phyloP scores from a whole-genome alignment of 2,329 filamentous ascomycete genomes.

The Teratosphaeriaceae sp. region DNA sequence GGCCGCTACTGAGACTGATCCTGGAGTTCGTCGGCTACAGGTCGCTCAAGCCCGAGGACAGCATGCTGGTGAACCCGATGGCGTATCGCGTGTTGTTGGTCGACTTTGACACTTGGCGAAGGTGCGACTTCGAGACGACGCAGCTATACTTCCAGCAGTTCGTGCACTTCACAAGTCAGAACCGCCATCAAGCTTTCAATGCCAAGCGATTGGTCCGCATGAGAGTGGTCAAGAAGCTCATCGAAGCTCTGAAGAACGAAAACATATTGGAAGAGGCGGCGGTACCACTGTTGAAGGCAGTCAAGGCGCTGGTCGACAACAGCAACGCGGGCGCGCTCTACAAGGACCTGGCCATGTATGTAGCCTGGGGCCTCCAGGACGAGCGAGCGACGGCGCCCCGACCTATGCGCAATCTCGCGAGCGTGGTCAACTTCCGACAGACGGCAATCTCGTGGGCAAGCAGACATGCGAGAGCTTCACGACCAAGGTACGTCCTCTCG shows the following conservation, averaged over 20 bases:
- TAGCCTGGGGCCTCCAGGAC: conserved; percentile 84
- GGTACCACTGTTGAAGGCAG: conserved; percentile 68
- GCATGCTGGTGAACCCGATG: conserved; percentile 90
- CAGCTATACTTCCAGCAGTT: conserved; percentile 93
- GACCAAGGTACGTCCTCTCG: conserved; percentile 10
- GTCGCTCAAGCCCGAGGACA: conserved; percentile 69
- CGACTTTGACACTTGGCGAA: conserved; percentile 89
- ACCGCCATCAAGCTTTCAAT: conserved; percentile 90
- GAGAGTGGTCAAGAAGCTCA: conserved; percentile 82
- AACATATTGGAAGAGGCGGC: conserved; percentile 65
- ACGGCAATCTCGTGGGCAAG: conserved; percentile 24
- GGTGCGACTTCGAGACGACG: conserved; percentile 68
- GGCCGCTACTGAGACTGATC: conserved; percentile 65
- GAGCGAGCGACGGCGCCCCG: conserved; percentile 33
- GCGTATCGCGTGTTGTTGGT: conserved; percentile 89
- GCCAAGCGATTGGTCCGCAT: conserved; percentile 79
- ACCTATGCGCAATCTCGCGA: conserved; percentile 19
- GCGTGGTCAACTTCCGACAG: conserved; percentile 21
- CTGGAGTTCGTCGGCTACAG: conserved; percentile 87
- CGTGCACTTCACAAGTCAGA: conserved; percentile 76
- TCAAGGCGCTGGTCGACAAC: conserved; percentile 71
- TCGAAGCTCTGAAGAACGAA: conserved; percentile 87
- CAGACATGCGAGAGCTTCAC: conserved; percentile 16
- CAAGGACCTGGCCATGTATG: conserved; percentile 79
- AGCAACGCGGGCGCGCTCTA: conserved; percentile 80